Percentiles rank a stretch among this genome's conserved stretches.
phyloP scores from a whole-genome alignment of 2,329 filamentous ascomycete species.

The Fusarium redolens region DNA sequence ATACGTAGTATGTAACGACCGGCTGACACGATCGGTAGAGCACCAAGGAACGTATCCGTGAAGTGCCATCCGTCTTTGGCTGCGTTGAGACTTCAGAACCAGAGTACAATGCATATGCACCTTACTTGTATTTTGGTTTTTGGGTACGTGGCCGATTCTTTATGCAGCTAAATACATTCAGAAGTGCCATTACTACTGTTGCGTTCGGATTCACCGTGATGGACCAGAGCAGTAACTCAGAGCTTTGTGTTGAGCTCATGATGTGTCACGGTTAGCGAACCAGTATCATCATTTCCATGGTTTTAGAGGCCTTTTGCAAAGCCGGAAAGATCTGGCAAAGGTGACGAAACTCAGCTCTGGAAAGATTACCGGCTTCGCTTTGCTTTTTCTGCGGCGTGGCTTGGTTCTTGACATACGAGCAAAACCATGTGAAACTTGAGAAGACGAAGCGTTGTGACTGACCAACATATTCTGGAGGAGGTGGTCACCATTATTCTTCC shows the following conservation, averaged over 20 bases:
- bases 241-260: neutral
- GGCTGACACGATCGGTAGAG: neutral
- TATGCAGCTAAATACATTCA: neutral
- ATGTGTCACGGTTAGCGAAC: neutral
- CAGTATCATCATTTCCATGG: neutral
- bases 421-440: slow-evolving; percentile 5
- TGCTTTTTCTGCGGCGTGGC: slow-evolving; percentile 30
- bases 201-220: neutral
- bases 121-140: neutral
- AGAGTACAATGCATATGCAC: neutral
- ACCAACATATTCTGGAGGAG: neutral
- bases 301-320: neutral
- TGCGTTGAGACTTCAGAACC: neutral
- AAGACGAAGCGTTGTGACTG: neutral
- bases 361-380: neutral
- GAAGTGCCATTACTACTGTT: neutral
- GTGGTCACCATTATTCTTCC: neutral
- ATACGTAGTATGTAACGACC: neutral
- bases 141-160: neutral
- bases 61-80: neutral
- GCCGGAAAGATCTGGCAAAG: neutral
- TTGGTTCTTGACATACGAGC: slow-evolving; percentile 18
- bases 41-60: neutral
- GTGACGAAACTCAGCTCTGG: neutral
- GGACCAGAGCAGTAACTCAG: neutral